Conservation (phyloP, 2,329 filamentous ascomycete species). For the Colletotrichum sp. region DNA sequence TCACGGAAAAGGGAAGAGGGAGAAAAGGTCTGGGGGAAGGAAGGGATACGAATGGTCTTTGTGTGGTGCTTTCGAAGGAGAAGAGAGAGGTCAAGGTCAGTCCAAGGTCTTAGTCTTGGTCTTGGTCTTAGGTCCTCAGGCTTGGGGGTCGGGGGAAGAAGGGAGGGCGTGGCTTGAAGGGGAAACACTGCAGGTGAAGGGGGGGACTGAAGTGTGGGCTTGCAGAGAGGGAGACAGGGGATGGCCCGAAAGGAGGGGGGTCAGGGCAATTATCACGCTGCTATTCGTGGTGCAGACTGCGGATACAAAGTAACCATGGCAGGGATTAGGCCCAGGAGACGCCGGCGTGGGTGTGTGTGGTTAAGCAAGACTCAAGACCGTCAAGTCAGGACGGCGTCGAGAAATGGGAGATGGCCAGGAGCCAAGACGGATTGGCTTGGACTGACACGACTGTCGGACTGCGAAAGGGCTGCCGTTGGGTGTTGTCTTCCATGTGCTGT, state of each 20-base stretch:
- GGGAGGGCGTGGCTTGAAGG: constrained; percentile 18
- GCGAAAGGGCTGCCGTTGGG: not conserved
- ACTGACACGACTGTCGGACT: not conserved
- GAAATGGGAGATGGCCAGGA: not conserved
- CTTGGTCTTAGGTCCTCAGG: not conserved
- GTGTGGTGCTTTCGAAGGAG: constrained; percentile 10
- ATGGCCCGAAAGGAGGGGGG: constrained; percentile 8
- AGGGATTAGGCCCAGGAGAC: not conserved
- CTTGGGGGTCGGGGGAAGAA: not conserved
- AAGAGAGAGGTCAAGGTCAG: not conserved
- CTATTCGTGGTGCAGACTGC: constrained; percentile 19
- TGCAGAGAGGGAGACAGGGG: constrained; percentile 5
- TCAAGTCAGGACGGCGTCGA: not conserved
- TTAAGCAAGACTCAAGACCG: not conserved
- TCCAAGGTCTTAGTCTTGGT: not conserved
- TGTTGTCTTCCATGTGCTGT: not conserved
- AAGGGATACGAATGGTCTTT: constrained; percentile 15
- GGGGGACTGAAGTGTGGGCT: not conserved
- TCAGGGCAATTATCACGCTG: constrained; percentile 16
- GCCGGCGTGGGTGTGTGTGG: not conserved
- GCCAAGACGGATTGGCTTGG: not conserved
- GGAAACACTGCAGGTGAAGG: constrained; percentile 16
- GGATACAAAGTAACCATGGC: constrained; percentile 19
- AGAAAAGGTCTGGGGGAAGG: constrained; percentile 1
- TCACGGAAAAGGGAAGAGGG: constrained; percentile 22